A percentile compares a stretch with the other conserved stretches of the same genome.
Conservation (phyloP, 768 basidiomycete species). For the Trametes cubensis region DNA sequence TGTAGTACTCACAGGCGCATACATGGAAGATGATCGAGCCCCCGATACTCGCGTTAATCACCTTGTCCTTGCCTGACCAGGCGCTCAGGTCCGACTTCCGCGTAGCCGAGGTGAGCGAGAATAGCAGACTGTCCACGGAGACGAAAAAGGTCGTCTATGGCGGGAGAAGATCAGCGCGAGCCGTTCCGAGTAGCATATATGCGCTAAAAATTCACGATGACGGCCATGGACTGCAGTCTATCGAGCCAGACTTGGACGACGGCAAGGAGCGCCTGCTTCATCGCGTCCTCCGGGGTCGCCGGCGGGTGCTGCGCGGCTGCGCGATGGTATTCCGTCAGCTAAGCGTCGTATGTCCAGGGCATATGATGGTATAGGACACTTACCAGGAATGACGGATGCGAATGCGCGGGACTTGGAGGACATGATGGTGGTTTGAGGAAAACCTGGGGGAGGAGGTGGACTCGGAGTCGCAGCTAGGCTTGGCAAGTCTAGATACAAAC, state of each 20-base stretch:
- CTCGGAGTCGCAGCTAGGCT: not conserved
- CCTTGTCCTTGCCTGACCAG: slow-evolving; percentile 23
- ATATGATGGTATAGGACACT: not conserved
- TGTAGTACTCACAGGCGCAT: slow-evolving; percentile 46
- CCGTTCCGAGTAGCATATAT: not conserved
- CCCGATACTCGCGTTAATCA: slow-evolving; percentile 25
- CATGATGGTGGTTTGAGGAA: slow-evolving; percentile 1
- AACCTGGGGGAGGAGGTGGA: not conserved
- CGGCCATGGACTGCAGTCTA: slow-evolving; percentile 58
- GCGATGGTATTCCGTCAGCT: not conserved
- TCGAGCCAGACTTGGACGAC: slow-evolving; percentile 63
- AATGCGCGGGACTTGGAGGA: slow-evolving; percentile 13
- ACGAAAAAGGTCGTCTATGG: slow-evolving; percentile 64
- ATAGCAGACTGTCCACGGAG: slow-evolving; percentile 56
- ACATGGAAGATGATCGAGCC: slow-evolving; percentile 43
- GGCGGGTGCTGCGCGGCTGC: not conserved
- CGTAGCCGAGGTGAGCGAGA: slow-evolving; percentile 32
- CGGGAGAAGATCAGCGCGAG: not conserved
- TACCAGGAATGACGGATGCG: slow-evolving; percentile 1
- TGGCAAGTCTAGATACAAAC: not conserved
- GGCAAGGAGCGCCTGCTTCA: slow-evolving; percentile 23
- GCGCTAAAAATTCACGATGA: slow-evolving; percentile 48
- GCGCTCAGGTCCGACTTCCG: slow-evolving; percentile 33
- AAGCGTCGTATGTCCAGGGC: not conserved
- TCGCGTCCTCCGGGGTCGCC: slow-evolving; percentile 10